Conservation (phyloP, 2,329 filamentous ascomycete species). For the Trichoderma guizhouense region DNA sequence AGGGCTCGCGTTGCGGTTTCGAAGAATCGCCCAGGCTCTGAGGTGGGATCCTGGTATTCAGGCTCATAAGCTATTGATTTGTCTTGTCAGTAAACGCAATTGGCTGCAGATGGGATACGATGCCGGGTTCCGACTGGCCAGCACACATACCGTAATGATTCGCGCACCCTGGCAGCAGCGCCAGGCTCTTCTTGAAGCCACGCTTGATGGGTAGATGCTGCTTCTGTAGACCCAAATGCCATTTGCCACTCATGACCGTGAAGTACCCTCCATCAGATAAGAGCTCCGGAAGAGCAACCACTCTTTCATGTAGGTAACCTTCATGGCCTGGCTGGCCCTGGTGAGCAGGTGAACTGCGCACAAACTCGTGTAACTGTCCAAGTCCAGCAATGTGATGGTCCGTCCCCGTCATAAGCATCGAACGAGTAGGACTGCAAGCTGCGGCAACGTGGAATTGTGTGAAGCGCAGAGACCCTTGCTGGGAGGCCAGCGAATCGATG, state of each 20-base stretch:
- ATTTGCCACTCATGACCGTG: constrained; percentile 61
- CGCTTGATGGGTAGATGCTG: constrained; percentile 53
- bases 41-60: constrained; percentile 10
- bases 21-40: constrained; percentile 13
- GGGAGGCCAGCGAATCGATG: constrained; percentile 32
- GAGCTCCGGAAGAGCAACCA: constrained; percentile 57
- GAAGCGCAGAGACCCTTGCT: constrained; percentile 46
- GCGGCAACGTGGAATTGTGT: constrained; percentile 64
- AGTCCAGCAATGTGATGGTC: constrained; percentile 59
- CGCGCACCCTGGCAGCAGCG: constrained; percentile 57
- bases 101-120: neutral
- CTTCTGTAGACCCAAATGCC: constrained; percentile 58
- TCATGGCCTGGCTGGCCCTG: constrained; percentile 60
- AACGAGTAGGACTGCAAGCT: constrained; percentile 61
- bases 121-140: neutral
- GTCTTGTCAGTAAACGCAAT: neutral
- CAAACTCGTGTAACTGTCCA: constrained; percentile 11
- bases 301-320: constrained; percentile 59
- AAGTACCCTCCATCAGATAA: constrained; percentile 57
- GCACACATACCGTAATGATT: constrained; percentile 41
- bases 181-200: constrained; percentile 58
- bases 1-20: constrained; percentile 12
- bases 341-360: constrained; percentile 35
- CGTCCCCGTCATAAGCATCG: constrained; percentile 59
- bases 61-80: constrained; percentile 3